Evolutionary conservation across 257 asterid genomes (phyloP).

Genomic region (Marsdenia floribunda): DNA sequence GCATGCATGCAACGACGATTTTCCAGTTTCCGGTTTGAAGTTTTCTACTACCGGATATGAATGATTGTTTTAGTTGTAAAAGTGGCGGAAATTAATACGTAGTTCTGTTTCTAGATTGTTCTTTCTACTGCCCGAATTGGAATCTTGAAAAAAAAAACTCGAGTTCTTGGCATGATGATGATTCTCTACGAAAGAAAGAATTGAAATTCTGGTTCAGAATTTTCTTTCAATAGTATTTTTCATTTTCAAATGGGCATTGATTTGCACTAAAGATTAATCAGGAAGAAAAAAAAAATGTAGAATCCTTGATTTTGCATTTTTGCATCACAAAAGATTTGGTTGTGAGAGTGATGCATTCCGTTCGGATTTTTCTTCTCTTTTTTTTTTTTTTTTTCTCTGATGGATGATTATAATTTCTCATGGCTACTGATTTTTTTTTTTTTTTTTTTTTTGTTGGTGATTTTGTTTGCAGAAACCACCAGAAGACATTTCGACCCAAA

Average conservation of each 20-base stretch:
- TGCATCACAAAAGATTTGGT: background rate
- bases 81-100: too few species aligned
- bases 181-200: background rate
- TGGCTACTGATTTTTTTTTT: too few species aligned
- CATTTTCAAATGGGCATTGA: background rate
- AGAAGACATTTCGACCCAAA: constrained; percentile 18
- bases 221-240: background rate
- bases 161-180: background rate
- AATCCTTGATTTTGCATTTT: too few species aligned
- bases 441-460: background rate
- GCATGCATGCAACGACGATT: constrained; percentile 6
- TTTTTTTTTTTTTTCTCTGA: too few species aligned
- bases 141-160: background rate
- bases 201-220: background rate
- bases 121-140: background rate
- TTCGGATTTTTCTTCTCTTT: background rate
- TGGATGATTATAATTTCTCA: too few species aligned
- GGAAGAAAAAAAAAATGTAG: background rate
- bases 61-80: too few species aligned
- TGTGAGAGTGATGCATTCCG: background rate
- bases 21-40: background rate
- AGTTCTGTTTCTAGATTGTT: background rate
- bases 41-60: background rate
- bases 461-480: constrained; percentile 9
- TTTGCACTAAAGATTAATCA: background rate